Percentiles rank a stretch among this genome's conserved stretches.
Evolutionary conservation across 306 rosid genomes (phyloP).

Genomic region (Castanospermum australe): DNA sequence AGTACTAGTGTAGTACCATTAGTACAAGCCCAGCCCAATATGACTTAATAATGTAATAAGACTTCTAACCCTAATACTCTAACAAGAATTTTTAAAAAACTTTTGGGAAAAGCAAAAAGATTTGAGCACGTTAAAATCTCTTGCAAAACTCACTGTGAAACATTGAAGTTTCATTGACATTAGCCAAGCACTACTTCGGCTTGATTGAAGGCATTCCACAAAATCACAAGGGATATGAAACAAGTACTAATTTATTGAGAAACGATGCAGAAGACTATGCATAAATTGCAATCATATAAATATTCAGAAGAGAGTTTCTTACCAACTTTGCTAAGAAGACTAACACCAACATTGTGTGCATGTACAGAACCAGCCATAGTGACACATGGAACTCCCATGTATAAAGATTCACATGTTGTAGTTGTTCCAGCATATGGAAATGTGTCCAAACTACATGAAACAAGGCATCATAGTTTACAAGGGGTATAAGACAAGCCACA

Average conservation of each 20-base stretch:
- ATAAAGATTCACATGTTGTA: slow-evolving; percentile 93
- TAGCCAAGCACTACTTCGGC: slow-evolving; percentile 2
- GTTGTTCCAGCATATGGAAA: slow-evolving; percentile 99
- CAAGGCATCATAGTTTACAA: not conserved
- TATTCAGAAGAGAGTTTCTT: slow-evolving; percentile 36
- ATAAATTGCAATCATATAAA: not conserved
- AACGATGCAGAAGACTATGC: slow-evolving; percentile 1
- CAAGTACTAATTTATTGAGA: not conserved
- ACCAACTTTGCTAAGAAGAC: slow-evolving; percentile 97
- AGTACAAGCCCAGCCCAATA: no score
- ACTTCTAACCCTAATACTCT: no score
- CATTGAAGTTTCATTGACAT: not conserved
- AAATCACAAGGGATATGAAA: slow-evolving; percentile 20
- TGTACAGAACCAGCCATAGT: slow-evolving; percentile 97
- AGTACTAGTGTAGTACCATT: no score
- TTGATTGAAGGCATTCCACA: slow-evolving; percentile 1
- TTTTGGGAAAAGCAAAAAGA: not conserved
- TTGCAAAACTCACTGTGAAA: not conserved
- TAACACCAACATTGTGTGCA: slow-evolving; percentile 98
- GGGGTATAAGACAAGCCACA: not conserved
- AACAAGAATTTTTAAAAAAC: not conserved
- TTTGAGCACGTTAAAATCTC: not conserved
- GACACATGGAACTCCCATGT: slow-evolving; percentile 99
- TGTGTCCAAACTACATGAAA: slow-evolving; percentile 84
- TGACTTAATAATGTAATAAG: no score